Percentiles rank a stretch among this genome's conserved stretches.
These are phyloP conservation scores for Diaporthe sp. DNA, from an alignment of 2,329 filamentous ascomycete genomes.

Conservation along the genomic window DNA sequence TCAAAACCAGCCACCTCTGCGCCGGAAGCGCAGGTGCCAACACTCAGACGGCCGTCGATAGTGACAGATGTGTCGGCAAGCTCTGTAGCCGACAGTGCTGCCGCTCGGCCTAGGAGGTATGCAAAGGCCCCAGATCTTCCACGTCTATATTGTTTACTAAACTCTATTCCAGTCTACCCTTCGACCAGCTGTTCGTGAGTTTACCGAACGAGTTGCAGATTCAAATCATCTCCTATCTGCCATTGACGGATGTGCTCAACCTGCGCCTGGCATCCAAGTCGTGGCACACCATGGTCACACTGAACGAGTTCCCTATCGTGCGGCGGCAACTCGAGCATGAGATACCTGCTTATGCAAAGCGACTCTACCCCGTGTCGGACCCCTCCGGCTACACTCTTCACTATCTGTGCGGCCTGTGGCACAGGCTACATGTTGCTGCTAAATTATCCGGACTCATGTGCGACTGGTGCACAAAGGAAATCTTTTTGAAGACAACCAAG, in stretches of 20 bases:
- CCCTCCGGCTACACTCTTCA: conserved; percentile 66
- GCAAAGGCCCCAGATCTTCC: background rate
- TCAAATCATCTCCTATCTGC: conserved; percentile 71
- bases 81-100: conserved; percentile 38
- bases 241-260: conserved; percentile 71
- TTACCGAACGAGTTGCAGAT: conserved; percentile 74
- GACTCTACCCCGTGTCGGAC: conserved; percentile 68
- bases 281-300: conserved; percentile 70
- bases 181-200: conserved; percentile 69
- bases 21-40: conserved; percentile 28
- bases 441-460: conserved; percentile 73
- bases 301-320: conserved; percentile 72
- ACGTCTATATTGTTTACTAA: conserved; percentile 20
- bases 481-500: conserved; percentile 71
- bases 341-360: conserved; percentile 70
- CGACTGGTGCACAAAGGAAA: conserved; percentile 74
- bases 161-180: conserved; percentile 51
- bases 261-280: conserved; percentile 69
- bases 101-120: conserved; percentile 50
- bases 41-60: conserved; percentile 35
- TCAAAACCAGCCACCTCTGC: conserved; percentile 29
- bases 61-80: conserved; percentile 32
- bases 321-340: conserved; percentile 71
- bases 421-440: conserved; percentile 73
- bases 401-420: conserved; percentile 74